Evolutionary conservation across 495 filamentous ascomycete species (phyloP), one percentile per base, ranked within the genome.

Genomic region (Penicillium lividum): DNA sequence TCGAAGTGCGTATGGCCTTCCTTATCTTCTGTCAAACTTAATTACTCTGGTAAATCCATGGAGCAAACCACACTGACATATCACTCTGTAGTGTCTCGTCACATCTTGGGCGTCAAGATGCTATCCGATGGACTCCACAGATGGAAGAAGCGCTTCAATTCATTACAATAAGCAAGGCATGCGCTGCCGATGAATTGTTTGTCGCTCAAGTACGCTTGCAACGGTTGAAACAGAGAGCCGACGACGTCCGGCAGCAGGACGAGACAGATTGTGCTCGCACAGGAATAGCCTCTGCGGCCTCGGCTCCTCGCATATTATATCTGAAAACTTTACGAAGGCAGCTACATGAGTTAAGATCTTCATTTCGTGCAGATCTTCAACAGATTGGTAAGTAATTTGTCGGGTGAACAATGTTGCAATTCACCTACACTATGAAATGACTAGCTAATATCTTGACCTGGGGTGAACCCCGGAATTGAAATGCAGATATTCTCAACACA

Each of bases 141-240:
- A 72, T 70, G 63, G 68, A 67, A 58, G 60, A 68, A 7, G 68
- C 65, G 5, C 57, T 70, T 52, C 59, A 28, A 43, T 15, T 64
- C n/a, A 53, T 72, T 29, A 30, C 53, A 45, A 53, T 52, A 25
- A 65, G 40, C 44, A 48, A 64, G 16, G 11, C 58, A 45, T 70
- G 61, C 38, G 29, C 59, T 5, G 16, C 53, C 4, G 68, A 72
- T 42, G 56, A 60, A 16, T 16, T 62, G n/a, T 70, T 72, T 51
- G 58, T 55, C n/a, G 44, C 34, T 54, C 65, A 72, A 67, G 60
- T 68, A 29, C 66, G 63, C 44, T 45, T 72, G 54, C 68, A 70
- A 31, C 27, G 67, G 25, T 48, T 72, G 10, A 66, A 60, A 31
- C 68, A 72, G 40, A 57, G 42, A 56, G 69, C 62, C 4, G 56